Evolutionary conservation across 441 rosid genomes (phyloP).

Genomic region (Croton laevigatus): DNA sequence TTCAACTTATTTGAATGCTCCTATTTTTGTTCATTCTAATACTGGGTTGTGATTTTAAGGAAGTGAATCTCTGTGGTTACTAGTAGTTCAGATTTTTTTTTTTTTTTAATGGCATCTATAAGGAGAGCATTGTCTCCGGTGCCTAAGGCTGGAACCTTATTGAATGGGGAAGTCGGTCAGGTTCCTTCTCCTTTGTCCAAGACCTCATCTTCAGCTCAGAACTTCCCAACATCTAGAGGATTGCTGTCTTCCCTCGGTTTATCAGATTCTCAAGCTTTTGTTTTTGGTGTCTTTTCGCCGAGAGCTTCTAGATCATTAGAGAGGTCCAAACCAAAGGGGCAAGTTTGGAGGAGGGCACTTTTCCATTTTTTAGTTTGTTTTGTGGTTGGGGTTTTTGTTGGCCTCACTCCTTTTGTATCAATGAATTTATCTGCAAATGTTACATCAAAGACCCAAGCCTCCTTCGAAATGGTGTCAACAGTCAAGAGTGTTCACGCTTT

Average conservation of each 20-base stretch:
- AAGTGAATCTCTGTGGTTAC: not conserved
- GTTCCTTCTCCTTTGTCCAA: constrained; percentile 63
- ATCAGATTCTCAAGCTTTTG: constrained; percentile 40
- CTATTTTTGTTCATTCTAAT: not conserved
- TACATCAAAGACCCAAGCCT: constrained; percentile 33
- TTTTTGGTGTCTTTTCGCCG: constrained; percentile 33
- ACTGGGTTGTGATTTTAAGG: constrained; percentile 3
- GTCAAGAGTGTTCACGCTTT: constrained; percentile 24
- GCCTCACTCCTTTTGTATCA: constrained; percentile 46
- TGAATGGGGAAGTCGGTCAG: constrained; percentile 47
- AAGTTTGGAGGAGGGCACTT: constrained; percentile 49
- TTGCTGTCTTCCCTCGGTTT: constrained; percentile 35
- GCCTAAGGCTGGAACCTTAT: constrained; percentile 41
- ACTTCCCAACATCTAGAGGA: constrained; percentile 38
- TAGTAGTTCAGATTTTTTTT: constrained; percentile 13
- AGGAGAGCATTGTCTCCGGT: constrained; percentile 59
- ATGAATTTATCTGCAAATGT: constrained; percentile 31
- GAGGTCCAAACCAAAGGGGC: constrained; percentile 45
- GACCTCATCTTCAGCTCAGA: constrained; percentile 40
- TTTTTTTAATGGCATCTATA: constrained; percentile 50
- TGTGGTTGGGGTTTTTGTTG: constrained; percentile 48
- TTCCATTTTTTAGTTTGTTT: constrained; percentile 52
- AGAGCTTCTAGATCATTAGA: constrained; percentile 44
- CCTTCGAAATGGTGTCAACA: constrained; percentile 38
- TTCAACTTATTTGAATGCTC: constrained; percentile 17